Conservation (phyloP, 192 early-diverging fungal genomes). For the Phycomyces nitens region DNA sequence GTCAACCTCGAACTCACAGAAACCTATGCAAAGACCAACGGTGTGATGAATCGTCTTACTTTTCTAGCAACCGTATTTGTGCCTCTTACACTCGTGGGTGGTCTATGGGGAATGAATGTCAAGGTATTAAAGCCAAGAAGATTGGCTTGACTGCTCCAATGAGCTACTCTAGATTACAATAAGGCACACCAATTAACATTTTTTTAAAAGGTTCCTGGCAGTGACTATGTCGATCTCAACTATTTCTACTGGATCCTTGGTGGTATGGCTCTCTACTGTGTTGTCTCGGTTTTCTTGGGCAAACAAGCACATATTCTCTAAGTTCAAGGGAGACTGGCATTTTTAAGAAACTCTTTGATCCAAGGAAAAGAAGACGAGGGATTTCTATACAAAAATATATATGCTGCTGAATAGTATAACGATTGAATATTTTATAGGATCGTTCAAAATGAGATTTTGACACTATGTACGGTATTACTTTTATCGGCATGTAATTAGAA, state of each 20-base stretch:
- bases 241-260: slow-evolving; percentile 31
- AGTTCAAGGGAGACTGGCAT: not conserved
- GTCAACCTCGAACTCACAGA: slow-evolving; percentile 72
- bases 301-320: slow-evolving; percentile 24
- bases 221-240: not conserved
- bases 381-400: no score
- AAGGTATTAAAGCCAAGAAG: slow-evolving; percentile 27
- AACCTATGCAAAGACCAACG: slow-evolving; percentile 79
- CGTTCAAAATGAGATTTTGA: no score
- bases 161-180: no score
- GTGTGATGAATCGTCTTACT: slow-evolving; percentile 85
- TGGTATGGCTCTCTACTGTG: slow-evolving; percentile 18
- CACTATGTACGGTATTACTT: no score
- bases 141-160: not conserved
- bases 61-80: slow-evolving; percentile 85
- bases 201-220: slow-evolving; percentile 11
- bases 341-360: no score
- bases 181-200: not conserved
- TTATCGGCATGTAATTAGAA: no score
- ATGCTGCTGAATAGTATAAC: no score
- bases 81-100: slow-evolving; percentile 82
- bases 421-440: no score
- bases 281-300: slow-evolving; percentile 6
- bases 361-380: no score
- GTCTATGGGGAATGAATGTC: slow-evolving; percentile 61